Evolutionary conservation across 2,329 filamentous ascomycete species (phyloP), one percentile per base, ranked within the genome.

Genomic region (Bipolaris cookei): DNA sequence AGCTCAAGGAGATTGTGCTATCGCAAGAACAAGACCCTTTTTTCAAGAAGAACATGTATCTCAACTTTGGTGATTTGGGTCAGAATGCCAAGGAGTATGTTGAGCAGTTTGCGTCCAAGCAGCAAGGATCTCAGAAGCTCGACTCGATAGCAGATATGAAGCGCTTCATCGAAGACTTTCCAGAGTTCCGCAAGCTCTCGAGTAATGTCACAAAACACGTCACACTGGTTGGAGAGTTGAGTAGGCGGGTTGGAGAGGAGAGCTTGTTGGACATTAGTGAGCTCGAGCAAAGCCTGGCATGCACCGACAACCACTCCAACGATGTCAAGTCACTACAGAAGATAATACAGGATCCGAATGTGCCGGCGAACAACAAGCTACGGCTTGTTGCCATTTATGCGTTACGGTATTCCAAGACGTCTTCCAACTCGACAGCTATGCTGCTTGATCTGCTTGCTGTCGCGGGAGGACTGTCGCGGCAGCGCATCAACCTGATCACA

Each of bases 91-190:
- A 98, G 76, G 93, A 97, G 84, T 99, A 99, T 68, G 95, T 99
- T 53, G 93, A 97, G 73, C 95, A 98, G 73, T 99, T 98, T 72
- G 95, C 98, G 69, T 92, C 90, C 11, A 97, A 96, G 76, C 97
- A 94, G n/a, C 94, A 98, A 73, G 97, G 90, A 68, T 97, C 89
- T 68, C 91, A 92, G 74, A 95, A 97, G 72, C 93, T 99, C 59
- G 95, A 99, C 73, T 97, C 94, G 14, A 98, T 99, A 72, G 85
- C 90, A 53, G 95, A 99, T 75, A 99, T 99, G 96, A 99, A 99
- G 77, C 91, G 93, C 41, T 99, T 99, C 69, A 96, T 99, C 53
- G 95, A 99, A 77, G 95, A 99, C 71, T 99, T 98, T 73, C 95
- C 95, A 2, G 95, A 99, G 74, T 99, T 99, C 76, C 88, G 95